Evolutionary conservation across 768 basidiomycete genomes (phyloP).

Genomic region (Psilocybe subaeruginosa): DNA sequence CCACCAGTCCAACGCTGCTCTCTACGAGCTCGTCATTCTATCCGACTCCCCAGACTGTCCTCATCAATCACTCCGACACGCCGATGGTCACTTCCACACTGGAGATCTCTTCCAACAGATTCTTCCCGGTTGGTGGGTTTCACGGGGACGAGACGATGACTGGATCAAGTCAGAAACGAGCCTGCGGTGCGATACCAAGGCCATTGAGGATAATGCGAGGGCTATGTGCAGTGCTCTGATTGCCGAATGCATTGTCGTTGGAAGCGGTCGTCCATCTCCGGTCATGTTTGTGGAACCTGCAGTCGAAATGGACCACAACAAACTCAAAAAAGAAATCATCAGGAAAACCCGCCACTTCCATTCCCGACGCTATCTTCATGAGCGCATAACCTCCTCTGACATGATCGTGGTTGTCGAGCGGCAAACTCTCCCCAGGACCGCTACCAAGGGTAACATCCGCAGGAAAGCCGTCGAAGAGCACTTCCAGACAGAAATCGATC

Average conservation of each 20-base stretch:
- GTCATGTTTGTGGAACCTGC: constrained; percentile 75
- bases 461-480: constrained; percentile 74
- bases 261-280: constrained; percentile 75
- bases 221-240: constrained; percentile 66
- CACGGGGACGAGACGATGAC: constrained; percentile 77
- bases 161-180: constrained; percentile 87
- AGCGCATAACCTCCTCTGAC: constrained; percentile 66
- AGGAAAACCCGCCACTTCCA: constrained; percentile 77
- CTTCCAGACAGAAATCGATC: constrained; percentile 60
- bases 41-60: constrained; percentile 73
- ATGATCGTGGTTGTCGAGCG: constrained; percentile 70
- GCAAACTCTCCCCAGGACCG: constrained; percentile 74
- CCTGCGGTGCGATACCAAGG: constrained; percentile 78
- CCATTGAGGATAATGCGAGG: constrained; percentile 79
- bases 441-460: constrained; percentile 83
- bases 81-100: constrained; percentile 78
- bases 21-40: constrained; percentile 74
- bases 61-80: constrained; percentile 52
- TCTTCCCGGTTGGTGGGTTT: constrained; percentile 58
- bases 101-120: constrained; percentile 80
- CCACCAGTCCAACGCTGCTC: constrained; percentile 55
- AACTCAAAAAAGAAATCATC: constrained; percentile 71
- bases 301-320: constrained; percentile 51
- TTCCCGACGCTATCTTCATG: constrained; percentile 75
- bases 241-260: constrained; percentile 77